Evolutionary conservation across 495 filamentous ascomycete species (phyloP), one percentile per base, ranked within the genome.

Genomic region (Penicillium verhagenii): DNA sequence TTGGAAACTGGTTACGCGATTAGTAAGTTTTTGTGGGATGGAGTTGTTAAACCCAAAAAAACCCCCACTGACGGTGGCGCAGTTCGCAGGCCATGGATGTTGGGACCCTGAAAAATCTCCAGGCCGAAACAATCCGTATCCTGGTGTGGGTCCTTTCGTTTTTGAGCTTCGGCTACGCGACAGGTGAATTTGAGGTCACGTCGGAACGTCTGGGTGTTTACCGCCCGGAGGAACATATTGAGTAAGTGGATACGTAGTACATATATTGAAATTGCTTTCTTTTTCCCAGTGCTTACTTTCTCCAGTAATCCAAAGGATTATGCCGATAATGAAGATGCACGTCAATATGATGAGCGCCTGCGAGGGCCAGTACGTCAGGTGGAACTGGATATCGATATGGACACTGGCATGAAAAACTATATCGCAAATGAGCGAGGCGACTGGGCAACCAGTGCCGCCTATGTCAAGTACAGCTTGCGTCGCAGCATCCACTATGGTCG

Each of bases 331-430:
- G 59, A 81, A 46, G 93, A 98, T 72, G 94, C 94, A 6, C 82
- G 91, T 49, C 79, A 88, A 59, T 96, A 81, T 64, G 94, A 98
- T 64, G 72, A 79, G n/a, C 86, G 94, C 10, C 82, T 97, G 10
- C 84, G 94, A 31, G 83, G 82, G 2, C 92, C 89, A 0, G 82
- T 97, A 14, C 73, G 79, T 39, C 82, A 82, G 1, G 65, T 81
- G 20, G 94, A 98, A 63, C 84, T 96, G 19, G 87, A 90, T 25
- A 81, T 97, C 46, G 94, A 97, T 64, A 79, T 76, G 4, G 69
- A 86, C 4, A 96, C 92, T 4, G 92, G 91, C 11, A 96, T 98
- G 93, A 98, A 98, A 73, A 97, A 97, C 67, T 98, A 98, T 70
- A 97, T 98, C 56, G 88, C 92, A 37, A 97, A 97, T 60, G 94